Conservation (phyloP, 2,329 filamentous ascomycete species). For the Xylaria sp. region DNA sequence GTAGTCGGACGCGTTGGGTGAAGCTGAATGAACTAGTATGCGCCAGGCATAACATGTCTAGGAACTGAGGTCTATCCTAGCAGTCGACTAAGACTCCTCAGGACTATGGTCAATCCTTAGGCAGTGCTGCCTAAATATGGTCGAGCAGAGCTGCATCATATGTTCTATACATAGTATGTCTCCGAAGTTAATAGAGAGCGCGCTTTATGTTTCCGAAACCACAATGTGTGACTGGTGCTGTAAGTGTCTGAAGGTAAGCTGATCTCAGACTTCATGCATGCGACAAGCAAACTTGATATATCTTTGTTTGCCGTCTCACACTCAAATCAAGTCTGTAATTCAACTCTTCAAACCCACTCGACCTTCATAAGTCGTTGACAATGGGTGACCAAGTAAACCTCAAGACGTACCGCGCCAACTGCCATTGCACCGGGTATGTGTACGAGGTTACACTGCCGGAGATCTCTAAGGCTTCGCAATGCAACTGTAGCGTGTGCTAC, state of each 20-base stretch:
- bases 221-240: not conserved
- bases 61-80: not conserved
- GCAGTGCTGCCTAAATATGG: not conserved
- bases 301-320: not conserved
- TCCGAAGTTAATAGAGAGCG: not conserved
- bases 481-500: conserved; percentile 12
- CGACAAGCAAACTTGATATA: not conserved
- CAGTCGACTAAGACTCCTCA: not conserved
- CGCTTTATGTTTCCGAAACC: not conserved
- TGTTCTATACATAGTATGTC: not conserved
- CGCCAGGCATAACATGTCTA: not conserved
- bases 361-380: not conserved
- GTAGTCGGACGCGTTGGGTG: not conserved
- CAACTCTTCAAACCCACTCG: not conserved
- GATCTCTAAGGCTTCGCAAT: conserved; percentile 6
- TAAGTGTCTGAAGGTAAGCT: not conserved
- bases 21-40: too few relatives aligned
- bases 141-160: not conserved
- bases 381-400: not conserved
- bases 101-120: not conserved
- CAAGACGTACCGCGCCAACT: conserved; percentile 14
- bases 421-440: conserved; percentile 5
- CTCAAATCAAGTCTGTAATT: not conserved
- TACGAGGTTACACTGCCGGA: conserved; percentile 9
- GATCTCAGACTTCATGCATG: not conserved